Percentiles rank a stretch among this genome's conserved stretches.
Evolutionary conservation across 2,329 filamentous ascomycete species (phyloP).

Genomic region (Hirsutella rhossiliensis): DNA sequence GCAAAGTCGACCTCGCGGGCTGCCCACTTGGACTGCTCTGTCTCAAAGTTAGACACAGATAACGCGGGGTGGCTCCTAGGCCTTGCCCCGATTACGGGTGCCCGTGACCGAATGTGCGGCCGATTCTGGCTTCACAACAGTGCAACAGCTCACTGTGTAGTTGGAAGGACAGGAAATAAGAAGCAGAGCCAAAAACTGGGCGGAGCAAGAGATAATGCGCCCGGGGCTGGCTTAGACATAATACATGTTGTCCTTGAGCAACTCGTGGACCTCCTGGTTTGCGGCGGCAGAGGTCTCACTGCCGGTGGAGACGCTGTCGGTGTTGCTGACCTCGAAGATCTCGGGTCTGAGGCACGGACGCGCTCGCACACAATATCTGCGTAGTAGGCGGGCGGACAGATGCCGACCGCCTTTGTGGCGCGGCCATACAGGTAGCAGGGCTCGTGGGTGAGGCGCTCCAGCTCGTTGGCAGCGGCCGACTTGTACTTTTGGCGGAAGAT

Average conservation of each 20-base stretch:
- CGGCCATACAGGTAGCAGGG: constrained; percentile 76
- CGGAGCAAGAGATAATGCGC: no score
- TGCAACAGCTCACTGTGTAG: no score
- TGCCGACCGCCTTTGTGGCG: constrained; percentile 77
- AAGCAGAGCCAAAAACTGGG: no score
- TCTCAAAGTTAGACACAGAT: no score
- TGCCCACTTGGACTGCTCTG: no score
- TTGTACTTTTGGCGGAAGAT: constrained; percentile 29
- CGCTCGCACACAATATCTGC: no score
- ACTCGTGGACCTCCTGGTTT: constrained; percentile 24
- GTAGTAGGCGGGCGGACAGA: no score
- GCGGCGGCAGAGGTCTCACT: neutral
- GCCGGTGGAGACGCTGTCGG: constrained; percentile 12
- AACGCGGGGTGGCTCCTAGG: no score
- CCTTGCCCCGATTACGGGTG: no score
- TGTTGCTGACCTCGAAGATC: constrained; percentile 38
- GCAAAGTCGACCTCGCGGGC: constrained; percentile 11
- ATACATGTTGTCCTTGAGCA: constrained; percentile 38
- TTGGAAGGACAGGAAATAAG: no score
- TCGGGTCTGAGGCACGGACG: constrained; percentile 55
- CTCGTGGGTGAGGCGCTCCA: constrained; percentile 64
- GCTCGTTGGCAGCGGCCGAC: constrained; percentile 44
- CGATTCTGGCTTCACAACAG: no score
- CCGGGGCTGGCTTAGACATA: constrained; percentile 30
- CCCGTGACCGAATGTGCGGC: no score